phyloP scores from a whole-genome alignment of 176 grass and related monocot genomes.

The Luzula sylvatica region DNA sequence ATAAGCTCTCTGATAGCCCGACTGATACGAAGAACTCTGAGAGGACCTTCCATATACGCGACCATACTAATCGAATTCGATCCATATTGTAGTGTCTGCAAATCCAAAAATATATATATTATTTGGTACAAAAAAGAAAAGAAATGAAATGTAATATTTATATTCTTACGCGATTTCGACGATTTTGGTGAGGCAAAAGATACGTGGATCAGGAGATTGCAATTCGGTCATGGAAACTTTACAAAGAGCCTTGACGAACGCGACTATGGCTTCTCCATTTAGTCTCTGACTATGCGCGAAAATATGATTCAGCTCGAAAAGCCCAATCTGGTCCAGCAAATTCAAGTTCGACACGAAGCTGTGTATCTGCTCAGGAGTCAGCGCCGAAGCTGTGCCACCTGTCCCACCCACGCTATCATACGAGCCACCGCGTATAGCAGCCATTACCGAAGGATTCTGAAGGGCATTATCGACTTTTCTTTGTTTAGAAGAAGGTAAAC shows the following conservation, averaged over 20 bases:
- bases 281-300: conserved; percentile 96
- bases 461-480: conserved; percentile 53
- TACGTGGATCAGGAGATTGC: conserved; percentile 84
- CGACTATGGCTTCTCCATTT: conserved; percentile 92
- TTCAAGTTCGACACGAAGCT: conserved; percentile 89
- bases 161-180: conserved; percentile 87
- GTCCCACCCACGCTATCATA: conserved; percentile 72
- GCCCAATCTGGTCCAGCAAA: conserved; percentile 91
- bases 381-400: conserved; percentile 50
- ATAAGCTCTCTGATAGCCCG: conserved; percentile 85
- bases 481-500: conserved; percentile 38
- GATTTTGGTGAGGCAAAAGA: conserved; percentile 99
- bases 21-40: conserved; percentile 96
- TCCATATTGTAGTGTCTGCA: conserved; percentile 96
- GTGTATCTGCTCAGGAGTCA: conserved; percentile 88
- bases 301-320: conserved; percentile 96
- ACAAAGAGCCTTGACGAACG: conserved; percentile 97
- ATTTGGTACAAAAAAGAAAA: conserved; percentile 27
- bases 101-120: conserved; percentile 11
- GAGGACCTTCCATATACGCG: conserved; percentile 84
- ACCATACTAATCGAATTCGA: conserved; percentile 90
- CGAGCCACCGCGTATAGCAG: conserved; percentile 83
- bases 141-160: conserved; percentile 13
- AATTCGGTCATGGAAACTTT: conserved; percentile 93
- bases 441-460: conserved; percentile 89